Evolutionary conservation across 495 filamentous ascomycete genomes (phyloP).

Genomic region (Aspergillus wentii): DNA sequence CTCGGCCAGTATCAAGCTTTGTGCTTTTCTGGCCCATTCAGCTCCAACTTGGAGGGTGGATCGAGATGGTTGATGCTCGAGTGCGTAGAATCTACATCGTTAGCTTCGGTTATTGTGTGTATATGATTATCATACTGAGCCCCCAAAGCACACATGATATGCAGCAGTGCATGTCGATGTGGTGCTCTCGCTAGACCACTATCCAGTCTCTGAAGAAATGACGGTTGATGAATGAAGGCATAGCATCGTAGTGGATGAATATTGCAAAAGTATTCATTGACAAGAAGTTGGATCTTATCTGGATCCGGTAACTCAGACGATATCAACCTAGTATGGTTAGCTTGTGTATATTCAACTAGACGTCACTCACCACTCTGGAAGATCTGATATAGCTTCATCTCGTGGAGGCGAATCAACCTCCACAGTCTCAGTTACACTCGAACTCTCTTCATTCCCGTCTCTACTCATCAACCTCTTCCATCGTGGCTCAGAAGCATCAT

Average conservation of each 20-base stretch:
- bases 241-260: conserved; percentile 33
- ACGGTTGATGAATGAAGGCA: conserved; percentile 31
- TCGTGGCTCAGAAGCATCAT: conserved; percentile 23
- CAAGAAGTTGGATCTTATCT: conserved; percentile 17
- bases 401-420: conserved; percentile 22
- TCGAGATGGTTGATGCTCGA: conserved; percentile 14
- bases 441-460: too few species aligned
- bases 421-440: too few species aligned
- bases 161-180: conserved; percentile 20
- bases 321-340: conserved; percentile 11
- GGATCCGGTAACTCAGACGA: conserved; percentile 14
- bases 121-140: conserved; percentile 23
- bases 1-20: conserved; percentile 21
- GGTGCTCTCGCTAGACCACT: conserved; percentile 7
- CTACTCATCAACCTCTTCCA: too few species aligned
- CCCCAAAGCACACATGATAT: conserved; percentile 31
- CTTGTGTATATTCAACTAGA: too few species aligned
- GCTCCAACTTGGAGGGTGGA: conserved; percentile 17
- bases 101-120: too few species aligned
- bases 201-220: conserved; percentile 27
- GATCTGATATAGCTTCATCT: conserved; percentile 3
- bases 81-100: conserved; percentile 24
- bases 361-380: too few species aligned
- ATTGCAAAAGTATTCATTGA: conserved; percentile 32
- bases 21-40: conserved; percentile 25